Percentiles rank a stretch among this genome's conserved stretches.
These are phyloP conservation scores for Fragilariopsis cylindrus DNA, from an alignment of 108 stramenopile genomes.

Conservation along the genomic window DNA sequence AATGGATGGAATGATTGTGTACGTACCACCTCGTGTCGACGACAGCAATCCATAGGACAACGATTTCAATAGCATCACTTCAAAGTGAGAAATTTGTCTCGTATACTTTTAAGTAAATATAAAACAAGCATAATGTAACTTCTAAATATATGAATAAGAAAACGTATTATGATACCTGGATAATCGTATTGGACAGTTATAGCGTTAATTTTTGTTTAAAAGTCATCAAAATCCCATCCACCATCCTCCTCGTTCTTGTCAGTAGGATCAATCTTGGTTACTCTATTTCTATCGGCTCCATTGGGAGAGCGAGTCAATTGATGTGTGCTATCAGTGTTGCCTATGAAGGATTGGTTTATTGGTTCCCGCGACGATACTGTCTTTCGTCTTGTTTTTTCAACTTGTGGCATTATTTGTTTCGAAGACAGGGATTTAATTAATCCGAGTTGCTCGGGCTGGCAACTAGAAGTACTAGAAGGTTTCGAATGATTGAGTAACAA, in stretches of 20 bases:
- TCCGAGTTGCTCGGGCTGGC: background rate
- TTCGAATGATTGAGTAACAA: conserved; percentile 4
- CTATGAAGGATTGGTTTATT: background rate
- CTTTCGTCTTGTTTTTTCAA: background rate
- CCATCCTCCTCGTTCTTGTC: conserved; percentile 13
- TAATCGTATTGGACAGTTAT: no score
- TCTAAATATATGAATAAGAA: background rate
- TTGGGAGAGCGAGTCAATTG: background rate
- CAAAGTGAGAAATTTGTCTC: background rate
- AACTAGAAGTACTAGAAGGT: background rate
- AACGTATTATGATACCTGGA: no score
- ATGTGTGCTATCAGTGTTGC: background rate
- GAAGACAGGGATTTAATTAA: background rate
- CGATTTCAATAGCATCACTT: background rate
- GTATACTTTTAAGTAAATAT: background rate
- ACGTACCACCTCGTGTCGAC: conserved; percentile 84
- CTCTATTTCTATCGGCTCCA: background rate
- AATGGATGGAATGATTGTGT: conserved; percentile 92
- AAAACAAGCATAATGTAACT: background rate
- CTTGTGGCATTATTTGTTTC: background rate
- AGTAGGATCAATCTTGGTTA: background rate
- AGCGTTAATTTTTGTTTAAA: background rate
- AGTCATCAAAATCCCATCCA: conserved; percentile 50
- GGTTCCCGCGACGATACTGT: background rate
- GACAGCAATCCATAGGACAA: conserved; percentile 73